phyloP scores from a whole-genome alignment of 495 filamentous ascomycete species.

The Penicillium arizonense region DNA sequence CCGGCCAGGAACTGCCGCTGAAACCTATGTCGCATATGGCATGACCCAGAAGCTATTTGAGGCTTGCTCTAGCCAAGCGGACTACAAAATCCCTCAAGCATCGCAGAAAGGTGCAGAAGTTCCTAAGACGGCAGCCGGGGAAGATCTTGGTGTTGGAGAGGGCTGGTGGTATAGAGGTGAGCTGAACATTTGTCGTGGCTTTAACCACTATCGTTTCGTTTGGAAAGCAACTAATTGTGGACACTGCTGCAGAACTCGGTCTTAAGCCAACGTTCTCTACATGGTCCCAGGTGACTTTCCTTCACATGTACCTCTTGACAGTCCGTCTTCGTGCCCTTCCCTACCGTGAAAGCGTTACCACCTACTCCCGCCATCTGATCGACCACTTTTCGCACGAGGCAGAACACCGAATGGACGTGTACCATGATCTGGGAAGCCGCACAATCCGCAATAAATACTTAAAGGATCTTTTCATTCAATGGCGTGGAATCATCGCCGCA shows the following conservation, averaged over 20 bases:
- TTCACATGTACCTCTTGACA: constrained; percentile 93
- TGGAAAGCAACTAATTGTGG: neutral
- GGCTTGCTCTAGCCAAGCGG: constrained; percentile 71
- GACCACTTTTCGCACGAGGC: constrained; percentile 94
- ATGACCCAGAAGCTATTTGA: constrained; percentile 77
- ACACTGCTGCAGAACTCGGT: constrained; percentile 45
- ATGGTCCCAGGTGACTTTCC: constrained; percentile 93
- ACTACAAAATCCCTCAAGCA: constrained; percentile 64
- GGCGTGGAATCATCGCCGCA: constrained; percentile 76
- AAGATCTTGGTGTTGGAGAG: constrained; percentile 72
- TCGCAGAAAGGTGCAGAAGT: constrained; percentile 54
- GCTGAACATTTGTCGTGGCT: constrained; percentile 16
- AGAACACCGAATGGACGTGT: constrained; percentile 78
- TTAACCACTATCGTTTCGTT: neutral
- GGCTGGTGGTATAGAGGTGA: constrained; percentile 84
- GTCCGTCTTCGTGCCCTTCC: constrained; percentile 79
- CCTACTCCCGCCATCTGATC: constrained; percentile 73
- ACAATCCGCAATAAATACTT: constrained; percentile 77
- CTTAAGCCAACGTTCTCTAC: constrained; percentile 83
- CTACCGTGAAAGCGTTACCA: constrained; percentile 49
- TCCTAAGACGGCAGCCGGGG: constrained; percentile 64
- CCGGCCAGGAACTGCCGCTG: constrained; percentile 43
- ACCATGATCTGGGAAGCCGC: constrained; percentile 65
- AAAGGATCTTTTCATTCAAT: constrained; percentile 89
- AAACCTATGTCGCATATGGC: constrained; percentile 74